Base-by-base conservation (phyloP, 2,329 filamentous ascomycete genomes). In the Clonostachys byssicola region DNA sequence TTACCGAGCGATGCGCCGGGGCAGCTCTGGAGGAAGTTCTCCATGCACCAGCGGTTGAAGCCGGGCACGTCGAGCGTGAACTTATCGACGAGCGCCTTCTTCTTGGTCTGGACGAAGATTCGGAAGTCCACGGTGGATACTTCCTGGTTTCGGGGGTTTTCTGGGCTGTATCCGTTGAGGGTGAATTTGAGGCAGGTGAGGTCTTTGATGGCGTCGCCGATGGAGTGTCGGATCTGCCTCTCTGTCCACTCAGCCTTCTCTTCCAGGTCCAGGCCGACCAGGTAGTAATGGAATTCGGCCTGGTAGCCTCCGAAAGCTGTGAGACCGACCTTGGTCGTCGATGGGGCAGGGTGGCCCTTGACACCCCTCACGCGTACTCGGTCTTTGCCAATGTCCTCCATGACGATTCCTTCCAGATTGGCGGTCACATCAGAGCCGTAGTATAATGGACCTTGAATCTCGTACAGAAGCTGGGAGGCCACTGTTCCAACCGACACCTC, bases 71-170 rank as follows among this genome's bases (percentile, higher is more conserved):
- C 57, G 9, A 56, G 44, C 2, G 49, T 61, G 4, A 61, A 61
- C 16, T 61, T 54, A 36, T 49, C 58, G 9, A 50, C 55, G 42
- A 50, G 46, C 12, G 35, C 48, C 14, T 40, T 43, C 23, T 46
- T 44, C 38, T 50, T 47, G n/a, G 74, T 71, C 53, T 80, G 69
- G 0, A 63, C 63, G 52, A 74, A 62, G 53, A 70, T 57, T 44
- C 69, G 52, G 54, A 73, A 66, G 49, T 72, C 68, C 5, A 74
- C 72, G 1, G 72, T 76, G 3, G 72, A 70, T 2, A 63, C 62
- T 20, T 67, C 66, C 40, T 74, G 70, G 36, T 61, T 66, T 7
- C 52, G 54, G 1, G 68, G 66, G 42, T 72, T 57, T 2, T 62
- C 56, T 2, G 63, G 58, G 2, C 39, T 16, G 40, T 46, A 47